Evolutionary conservation across 495 filamentous ascomycete genomes (phyloP).

Genomic region (Arthonia radiata): DNA sequence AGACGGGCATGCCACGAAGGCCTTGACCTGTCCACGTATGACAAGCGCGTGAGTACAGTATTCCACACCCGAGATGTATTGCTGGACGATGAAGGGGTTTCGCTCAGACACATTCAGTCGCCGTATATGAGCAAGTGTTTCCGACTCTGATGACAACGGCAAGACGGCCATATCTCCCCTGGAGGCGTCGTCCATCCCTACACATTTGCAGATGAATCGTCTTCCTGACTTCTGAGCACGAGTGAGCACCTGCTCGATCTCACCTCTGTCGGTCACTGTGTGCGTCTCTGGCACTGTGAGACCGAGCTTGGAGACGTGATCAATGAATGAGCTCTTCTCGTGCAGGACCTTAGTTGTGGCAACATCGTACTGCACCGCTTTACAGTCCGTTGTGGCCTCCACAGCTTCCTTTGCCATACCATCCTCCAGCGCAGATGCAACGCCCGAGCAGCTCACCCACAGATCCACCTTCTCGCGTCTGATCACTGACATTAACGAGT

Average conservation of each 20-base stretch:
- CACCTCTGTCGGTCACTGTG: constrained; percentile 28
- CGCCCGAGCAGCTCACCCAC: constrained; percentile 49
- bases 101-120: constrained; percentile 27
- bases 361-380: constrained; percentile 30
- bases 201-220: constrained; percentile 34
- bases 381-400: constrained; percentile 30
- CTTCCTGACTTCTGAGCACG: constrained; percentile 16
- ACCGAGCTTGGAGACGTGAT: constrained; percentile 22
- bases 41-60: constrained; percentile 47
- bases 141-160: constrained; percentile 24
- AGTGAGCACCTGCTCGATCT: constrained; percentile 30
- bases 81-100: constrained; percentile 41
- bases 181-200: constrained; percentile 22
- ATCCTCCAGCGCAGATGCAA: constrained; percentile 33
- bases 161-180: constrained; percentile 24
- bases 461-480: constrained; percentile 36
- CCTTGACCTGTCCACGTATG: constrained; percentile 29
- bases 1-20: constrained; percentile 37
- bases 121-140: constrained; percentile 29
- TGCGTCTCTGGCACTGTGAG: constrained; percentile 34
- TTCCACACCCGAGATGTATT: constrained; percentile 35
- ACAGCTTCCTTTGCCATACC: constrained; percentile 35
- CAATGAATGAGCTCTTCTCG: constrained; percentile 32
- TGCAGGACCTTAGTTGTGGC: constrained; percentile 26
- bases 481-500: constrained; percentile 29